Percentiles rank a stretch among this genome's conserved stretches.
These are phyloP conservation scores for Castanea crenata DNA, from an alignment of 306 rosid genomes.

Conservation along the genomic window DNA sequence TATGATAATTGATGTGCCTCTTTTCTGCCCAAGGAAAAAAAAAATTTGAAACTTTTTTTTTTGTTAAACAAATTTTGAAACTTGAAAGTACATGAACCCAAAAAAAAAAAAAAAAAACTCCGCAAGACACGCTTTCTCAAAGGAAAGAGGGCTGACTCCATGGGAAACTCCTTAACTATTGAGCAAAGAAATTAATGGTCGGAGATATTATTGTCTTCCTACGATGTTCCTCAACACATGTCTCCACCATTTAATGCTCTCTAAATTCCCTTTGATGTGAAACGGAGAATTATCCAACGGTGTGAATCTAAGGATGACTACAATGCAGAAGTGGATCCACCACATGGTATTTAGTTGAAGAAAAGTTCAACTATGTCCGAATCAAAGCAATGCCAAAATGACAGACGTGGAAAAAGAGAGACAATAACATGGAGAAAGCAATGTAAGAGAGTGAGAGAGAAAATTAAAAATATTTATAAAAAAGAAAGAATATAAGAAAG, in stretches of 20 bases:
- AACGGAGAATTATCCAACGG: slow-evolving; percentile 4
- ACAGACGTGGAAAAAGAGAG: slow-evolving; percentile 13
- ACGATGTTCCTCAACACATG: background rate
- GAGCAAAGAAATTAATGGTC: background rate
- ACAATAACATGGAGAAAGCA: slow-evolving; percentile 1
- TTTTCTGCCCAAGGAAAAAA: no score
- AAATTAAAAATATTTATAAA: background rate
- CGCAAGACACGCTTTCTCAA: slow-evolving; percentile 39
- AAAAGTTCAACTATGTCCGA: slow-evolving; percentile 18
- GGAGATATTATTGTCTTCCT: background rate
- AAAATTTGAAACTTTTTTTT: background rate
- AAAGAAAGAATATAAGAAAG: background rate
- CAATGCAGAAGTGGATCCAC: slow-evolving; percentile 9
- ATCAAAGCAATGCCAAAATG: background rate
- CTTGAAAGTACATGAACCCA: background rate
- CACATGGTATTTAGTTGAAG: background rate
- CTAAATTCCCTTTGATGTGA: background rate
- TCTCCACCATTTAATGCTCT: background rate
- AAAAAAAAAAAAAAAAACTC: background rate
- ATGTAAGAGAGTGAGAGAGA: background rate
- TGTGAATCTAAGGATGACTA: background rate
- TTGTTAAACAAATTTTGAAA: background rate
- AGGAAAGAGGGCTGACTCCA: slow-evolving; percentile 40
- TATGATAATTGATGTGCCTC: no score
- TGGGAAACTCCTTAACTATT: slow-evolving; percentile 1